Conservation (phyloP, 176 grass and related monocot genomes). For the Oryza meridionalis region DNA sequence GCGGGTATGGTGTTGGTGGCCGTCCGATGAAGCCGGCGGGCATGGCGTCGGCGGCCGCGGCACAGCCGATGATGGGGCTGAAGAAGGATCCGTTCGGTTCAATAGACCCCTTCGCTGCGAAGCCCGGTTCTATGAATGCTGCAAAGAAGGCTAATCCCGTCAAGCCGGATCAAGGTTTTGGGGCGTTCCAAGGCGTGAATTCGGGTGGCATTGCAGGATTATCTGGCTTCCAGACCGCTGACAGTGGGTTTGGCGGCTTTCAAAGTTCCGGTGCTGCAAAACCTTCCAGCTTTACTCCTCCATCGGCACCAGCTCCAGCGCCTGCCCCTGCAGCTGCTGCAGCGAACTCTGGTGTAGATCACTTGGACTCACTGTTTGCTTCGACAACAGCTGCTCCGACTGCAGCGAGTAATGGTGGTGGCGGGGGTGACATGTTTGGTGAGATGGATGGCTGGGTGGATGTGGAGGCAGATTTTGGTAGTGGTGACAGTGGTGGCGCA, state of each 20-base stretch:
- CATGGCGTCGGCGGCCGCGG: conserved; percentile 41
- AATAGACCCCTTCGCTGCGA: conserved; percentile 70
- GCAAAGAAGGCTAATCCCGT: conserved; percentile 37
- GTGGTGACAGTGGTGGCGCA: conserved; percentile 51
- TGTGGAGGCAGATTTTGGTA: conserved; percentile 67
- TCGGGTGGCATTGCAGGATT: conserved; percentile 44
- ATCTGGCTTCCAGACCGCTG: conserved; percentile 50
- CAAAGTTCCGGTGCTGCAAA: conserved; percentile 47
- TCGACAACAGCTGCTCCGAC: conserved; percentile 54
- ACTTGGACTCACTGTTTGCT: conserved; percentile 79
- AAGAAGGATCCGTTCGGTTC: conserved; percentile 87
- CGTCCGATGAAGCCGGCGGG: conserved; percentile 64
- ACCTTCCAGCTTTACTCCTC: conserved; percentile 50
- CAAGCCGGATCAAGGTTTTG: conserved; percentile 60
- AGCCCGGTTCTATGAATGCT: conserved; percentile 50
- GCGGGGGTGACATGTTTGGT: conserved; percentile 57
- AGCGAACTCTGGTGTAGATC: conserved; percentile 47
- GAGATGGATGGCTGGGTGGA: conserved; percentile 93
- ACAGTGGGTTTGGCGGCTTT: conserved; percentile 50
- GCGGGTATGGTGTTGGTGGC: conserved; percentile 49
- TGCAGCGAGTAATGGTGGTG: conserved; percentile 29
- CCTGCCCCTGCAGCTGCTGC: conserved; percentile 41
- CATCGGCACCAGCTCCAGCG: conserved; percentile 39
- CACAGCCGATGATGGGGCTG: conserved; percentile 54
- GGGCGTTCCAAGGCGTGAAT: conserved; percentile 50